phyloP scores from a whole-genome alignment of 2,329 filamentous ascomycete genomes.

The Diaporthe caulivora region DNA sequence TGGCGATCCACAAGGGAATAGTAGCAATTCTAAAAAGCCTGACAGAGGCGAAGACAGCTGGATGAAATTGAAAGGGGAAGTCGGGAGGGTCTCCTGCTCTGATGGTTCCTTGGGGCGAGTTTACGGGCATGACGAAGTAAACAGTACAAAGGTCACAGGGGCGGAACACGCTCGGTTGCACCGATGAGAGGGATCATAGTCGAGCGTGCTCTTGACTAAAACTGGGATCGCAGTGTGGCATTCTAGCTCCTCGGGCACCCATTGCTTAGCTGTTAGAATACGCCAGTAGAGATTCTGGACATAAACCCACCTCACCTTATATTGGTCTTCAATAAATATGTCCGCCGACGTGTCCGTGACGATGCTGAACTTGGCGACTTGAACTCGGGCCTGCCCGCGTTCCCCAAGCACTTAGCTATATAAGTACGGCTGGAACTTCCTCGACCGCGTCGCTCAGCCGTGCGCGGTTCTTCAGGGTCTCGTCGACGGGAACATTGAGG shows the following conservation, averaged over 20 bases:
- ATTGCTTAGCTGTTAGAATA: no score
- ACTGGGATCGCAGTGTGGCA: not conserved
- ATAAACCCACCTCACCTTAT: no score
- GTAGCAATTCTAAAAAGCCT: not conserved
- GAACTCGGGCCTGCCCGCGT: slow-evolving; percentile 81
- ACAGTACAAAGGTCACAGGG: not conserved
- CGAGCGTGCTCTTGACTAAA: not conserved
- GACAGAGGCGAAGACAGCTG: not conserved
- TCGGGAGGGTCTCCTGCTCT: not conserved
- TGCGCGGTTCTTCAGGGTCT: no score
- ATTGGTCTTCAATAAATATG: no score
- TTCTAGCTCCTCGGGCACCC: not conserved
- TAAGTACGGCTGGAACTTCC: no score
- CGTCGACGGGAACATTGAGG: no score
- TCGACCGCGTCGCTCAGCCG: no score
- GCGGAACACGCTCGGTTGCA: not conserved
- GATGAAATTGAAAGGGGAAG: not conserved
- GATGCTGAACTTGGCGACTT: slow-evolving; percentile 76
- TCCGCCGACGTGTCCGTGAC: slow-evolving; percentile 82
- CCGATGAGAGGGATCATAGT: not conserved
- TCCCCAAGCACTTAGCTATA: slow-evolving; percentile 80
- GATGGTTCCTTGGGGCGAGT: not conserved
- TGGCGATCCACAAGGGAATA: not conserved
- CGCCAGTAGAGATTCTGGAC: no score
- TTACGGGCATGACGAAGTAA: not conserved